These are phyloP conservation scores for Protostelium mycophagum DNA, from an alignment of 78 protist genomes.

Conservation along the genomic window DNA sequence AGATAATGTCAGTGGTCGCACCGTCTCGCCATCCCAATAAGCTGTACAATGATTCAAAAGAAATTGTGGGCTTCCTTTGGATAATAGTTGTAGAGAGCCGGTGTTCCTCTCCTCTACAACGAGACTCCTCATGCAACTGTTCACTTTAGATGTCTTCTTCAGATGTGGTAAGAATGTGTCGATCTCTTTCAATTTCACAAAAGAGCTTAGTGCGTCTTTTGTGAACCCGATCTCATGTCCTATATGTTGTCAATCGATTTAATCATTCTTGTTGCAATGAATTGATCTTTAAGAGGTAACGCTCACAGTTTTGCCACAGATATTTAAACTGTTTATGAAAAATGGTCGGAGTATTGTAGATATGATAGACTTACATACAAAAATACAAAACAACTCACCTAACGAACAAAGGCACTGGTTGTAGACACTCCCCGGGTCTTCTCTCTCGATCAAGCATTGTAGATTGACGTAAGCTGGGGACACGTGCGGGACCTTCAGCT, in stretches of 20 bases:
- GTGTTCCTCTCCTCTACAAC: conserved; percentile 35
- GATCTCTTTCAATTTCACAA: conserved; percentile 30
- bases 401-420: conserved; percentile 52
- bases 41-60: conserved; percentile 46
- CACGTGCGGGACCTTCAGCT: not conserved
- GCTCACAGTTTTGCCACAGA: too few relatives aligned
- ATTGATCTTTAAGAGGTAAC: too few relatives aligned
- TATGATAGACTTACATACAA: not conserved
- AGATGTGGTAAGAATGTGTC: conserved; percentile 33
- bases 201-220: conserved; percentile 40
- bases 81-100: conserved; percentile 38
- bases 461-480: conserved; percentile 4
- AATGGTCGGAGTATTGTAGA: too few relatives aligned
- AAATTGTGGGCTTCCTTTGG: conserved; percentile 50
- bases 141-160: not conserved
- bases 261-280: too few relatives aligned
- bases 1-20: not conserved
- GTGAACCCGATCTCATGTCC: conserved; percentile 51
- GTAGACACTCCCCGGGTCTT: conserved; percentile 33
- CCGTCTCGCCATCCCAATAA: conserved; percentile 48
- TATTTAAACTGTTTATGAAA: too few relatives aligned
- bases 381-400: conserved; percentile 3
- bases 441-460: conserved; percentile 54
- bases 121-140: conserved; percentile 32
- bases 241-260: too few relatives aligned